Evolutionary conservation across 2,329 filamentous ascomycete species (phyloP).

Genomic region (Fusarium sp.): DNA sequence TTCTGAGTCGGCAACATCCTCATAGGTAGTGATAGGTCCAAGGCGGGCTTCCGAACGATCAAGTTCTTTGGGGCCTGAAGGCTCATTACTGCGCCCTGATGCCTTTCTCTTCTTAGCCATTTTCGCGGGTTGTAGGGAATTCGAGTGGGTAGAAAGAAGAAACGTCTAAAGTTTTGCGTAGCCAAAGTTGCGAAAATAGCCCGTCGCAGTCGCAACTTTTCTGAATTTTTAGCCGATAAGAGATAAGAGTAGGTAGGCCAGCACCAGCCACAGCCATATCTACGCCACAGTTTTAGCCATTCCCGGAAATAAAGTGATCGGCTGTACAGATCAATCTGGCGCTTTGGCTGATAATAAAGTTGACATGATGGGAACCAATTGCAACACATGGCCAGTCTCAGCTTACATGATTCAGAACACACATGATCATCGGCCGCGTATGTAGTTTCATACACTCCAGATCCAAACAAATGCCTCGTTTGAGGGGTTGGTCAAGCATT

Average conservation of each 20-base stretch:
- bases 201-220: conserved; percentile 31
- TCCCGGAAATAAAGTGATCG: not conserved
- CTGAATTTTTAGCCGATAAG: conserved; percentile 33
- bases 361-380: not conserved
- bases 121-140: not conserved
- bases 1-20: conserved; percentile 92
- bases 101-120: conserved; percentile 80
- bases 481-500: not conserved
- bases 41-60: conserved; percentile 70
- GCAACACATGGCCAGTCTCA: conserved; percentile 1
- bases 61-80: conserved; percentile 63
- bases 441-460: conserved; percentile 4
- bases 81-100: conserved; percentile 55
- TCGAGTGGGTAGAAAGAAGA: not conserved
- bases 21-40: conserved; percentile 68
- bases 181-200: conserved; percentile 2
- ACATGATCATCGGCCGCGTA: conserved; percentile 18
- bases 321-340: not conserved
- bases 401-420: conserved; percentile 5
- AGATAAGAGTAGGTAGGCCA: conserved; percentile 14
- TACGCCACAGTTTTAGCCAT: not conserved
- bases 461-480: conserved; percentile 4
- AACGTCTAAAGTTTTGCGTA: not conserved
- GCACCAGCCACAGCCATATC: conserved; percentile 2
- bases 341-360: not conserved